Conservation (phyloP, 805 yeast genomes). For the Candida fluviatilis region DNA sequence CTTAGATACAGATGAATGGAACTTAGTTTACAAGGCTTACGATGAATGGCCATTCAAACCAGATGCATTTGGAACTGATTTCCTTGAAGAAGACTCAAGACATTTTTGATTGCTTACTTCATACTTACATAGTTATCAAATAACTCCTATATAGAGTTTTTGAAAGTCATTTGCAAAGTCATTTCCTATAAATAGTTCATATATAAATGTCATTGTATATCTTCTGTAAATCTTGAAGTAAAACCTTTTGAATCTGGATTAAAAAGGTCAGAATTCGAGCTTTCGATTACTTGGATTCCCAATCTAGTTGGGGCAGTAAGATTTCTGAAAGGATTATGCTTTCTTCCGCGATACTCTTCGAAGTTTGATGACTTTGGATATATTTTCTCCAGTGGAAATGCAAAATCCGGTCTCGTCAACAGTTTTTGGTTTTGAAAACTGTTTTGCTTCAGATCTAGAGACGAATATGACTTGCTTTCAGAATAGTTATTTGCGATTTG, state of each 20-base stretch:
- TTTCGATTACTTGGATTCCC: neutral
- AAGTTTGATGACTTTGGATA: neutral
- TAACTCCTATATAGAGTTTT: too few species aligned
- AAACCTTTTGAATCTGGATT: neutral
- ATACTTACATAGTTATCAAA: neutral
- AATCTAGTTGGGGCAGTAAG: neutral
- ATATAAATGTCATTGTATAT: too few species aligned
- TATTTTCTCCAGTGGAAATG: neutral
- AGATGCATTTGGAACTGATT: constrained; percentile 13
- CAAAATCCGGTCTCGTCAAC: too few species aligned
- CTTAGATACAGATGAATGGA: constrained; percentile 54
- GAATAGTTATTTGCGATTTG: neutral
- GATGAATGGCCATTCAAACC: constrained; percentile 88
- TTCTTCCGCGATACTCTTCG: neutral
- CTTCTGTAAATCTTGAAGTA: neutral
- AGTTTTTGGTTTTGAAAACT: too few species aligned
- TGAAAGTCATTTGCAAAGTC: too few species aligned
- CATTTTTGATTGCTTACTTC: constrained; percentile 5
- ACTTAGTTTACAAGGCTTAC: constrained; percentile 48
- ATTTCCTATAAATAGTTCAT: too few species aligned
- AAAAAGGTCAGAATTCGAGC: neutral
- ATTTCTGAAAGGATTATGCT: neutral
- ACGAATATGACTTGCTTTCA: neutral
- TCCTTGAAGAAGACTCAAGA: constrained; percentile 11
- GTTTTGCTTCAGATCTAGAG: neutral